Conservation (phyloP, 2,329 filamentous ascomycete genomes). For the Colletotrichum cordylinicola region DNA sequence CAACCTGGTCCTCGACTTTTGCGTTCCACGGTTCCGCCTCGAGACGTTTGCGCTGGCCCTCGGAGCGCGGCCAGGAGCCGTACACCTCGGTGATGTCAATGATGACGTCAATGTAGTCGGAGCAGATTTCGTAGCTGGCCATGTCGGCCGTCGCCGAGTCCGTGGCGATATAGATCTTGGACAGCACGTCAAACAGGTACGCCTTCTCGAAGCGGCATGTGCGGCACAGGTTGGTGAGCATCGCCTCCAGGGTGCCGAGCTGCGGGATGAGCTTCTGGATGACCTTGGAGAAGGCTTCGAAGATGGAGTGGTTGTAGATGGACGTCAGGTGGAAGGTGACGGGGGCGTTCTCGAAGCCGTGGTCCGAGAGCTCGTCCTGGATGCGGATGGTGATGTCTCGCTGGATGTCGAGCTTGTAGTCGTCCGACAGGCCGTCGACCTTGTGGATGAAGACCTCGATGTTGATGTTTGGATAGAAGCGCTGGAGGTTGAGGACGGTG, state of each 20-base stretch:
- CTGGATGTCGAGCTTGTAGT: slow-evolving; percentile 95
- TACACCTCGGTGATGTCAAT: slow-evolving; percentile 97
- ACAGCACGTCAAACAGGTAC: slow-evolving; percentile 96
- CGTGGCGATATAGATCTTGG: slow-evolving; percentile 98
- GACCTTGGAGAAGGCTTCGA: slow-evolving; percentile 97
- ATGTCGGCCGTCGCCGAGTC: slow-evolving; percentile 94
- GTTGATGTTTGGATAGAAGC: slow-evolving; percentile 90
- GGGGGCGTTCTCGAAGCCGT: slow-evolving; percentile 90
- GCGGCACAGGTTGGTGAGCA: slow-evolving; percentile 92
- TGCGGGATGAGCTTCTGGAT: slow-evolving; percentile 97
- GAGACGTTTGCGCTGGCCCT: slow-evolving; percentile 58
- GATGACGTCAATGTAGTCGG: slow-evolving; percentile 97
- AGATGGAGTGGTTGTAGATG: slow-evolving; percentile 98
- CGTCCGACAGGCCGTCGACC: slow-evolving; percentile 95
- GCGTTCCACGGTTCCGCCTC: slow-evolving; percentile 67
- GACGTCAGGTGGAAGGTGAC: slow-evolving; percentile 96
- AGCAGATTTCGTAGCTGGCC: slow-evolving; percentile 97
- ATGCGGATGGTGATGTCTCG: slow-evolving; percentile 96
- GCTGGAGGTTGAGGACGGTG: slow-evolving; percentile 88
- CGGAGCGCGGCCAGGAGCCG: slow-evolving; percentile 71
- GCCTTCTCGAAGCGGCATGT: slow-evolving; percentile 97
- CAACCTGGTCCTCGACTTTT: slow-evolving; percentile 69
- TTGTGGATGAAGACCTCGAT: slow-evolving; percentile 99
- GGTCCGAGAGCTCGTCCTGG: slow-evolving; percentile 92
- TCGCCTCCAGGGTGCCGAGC: slow-evolving; percentile 87